Evolutionary conservation across 148 eudicot genomes (phyloP).

Genomic region (Fallopia convolvulus): DNA sequence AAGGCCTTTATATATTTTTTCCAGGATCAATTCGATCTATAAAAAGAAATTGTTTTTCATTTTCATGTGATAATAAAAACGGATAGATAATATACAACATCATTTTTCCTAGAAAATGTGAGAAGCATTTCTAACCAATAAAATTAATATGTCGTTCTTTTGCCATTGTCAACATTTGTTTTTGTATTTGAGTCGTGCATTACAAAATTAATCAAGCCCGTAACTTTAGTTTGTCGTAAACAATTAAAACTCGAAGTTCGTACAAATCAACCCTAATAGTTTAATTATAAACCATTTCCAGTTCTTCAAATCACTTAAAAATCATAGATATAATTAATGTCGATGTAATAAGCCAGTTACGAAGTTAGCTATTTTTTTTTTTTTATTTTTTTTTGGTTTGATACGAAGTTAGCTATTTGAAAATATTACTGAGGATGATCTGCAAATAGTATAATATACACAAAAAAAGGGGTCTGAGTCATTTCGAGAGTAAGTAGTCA

Average conservation of each 20-base stretch:
- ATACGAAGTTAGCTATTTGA: not conserved
- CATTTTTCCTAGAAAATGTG: too few relatives aligned
- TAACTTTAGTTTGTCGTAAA: not conserved
- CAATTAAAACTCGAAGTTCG: not conserved
- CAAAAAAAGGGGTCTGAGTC: not conserved
- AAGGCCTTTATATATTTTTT: not conserved
- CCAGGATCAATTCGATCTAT: not conserved
- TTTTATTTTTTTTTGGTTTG: too few relatives aligned
- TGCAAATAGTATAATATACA: not conserved
- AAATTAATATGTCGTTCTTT: too few relatives aligned
- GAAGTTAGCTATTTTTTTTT: not conserved
- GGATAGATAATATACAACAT: too few relatives aligned
- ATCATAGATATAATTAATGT: not conserved
- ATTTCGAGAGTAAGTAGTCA: not conserved
- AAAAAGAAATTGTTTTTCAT: not conserved
- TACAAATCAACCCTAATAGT: not conserved
- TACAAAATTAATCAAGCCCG: not conserved
- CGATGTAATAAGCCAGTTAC: too few relatives aligned
- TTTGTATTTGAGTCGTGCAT: too few relatives aligned
- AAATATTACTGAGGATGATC: not conserved
- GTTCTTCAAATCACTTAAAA: not conserved
- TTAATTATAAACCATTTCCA: not conserved
- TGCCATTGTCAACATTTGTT: too few relatives aligned
- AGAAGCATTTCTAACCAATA: too few relatives aligned
- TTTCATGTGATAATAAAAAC: too few relatives aligned